phyloP scores from a whole-genome alignment of 345 rosid species.

The Conringia planisiliqua region DNA sequence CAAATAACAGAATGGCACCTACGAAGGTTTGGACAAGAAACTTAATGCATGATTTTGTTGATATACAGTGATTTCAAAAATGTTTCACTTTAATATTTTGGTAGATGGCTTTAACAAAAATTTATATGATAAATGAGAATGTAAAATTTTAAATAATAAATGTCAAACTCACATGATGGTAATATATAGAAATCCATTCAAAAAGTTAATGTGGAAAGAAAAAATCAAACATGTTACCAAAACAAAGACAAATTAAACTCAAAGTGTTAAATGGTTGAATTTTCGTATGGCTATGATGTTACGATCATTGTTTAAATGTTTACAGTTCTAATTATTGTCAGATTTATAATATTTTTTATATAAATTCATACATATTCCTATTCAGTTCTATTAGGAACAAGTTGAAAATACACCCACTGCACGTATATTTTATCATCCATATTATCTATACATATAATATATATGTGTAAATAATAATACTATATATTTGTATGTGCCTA shows the following conservation, averaged over 20 bases:
- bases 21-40: background rate
- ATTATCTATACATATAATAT: background rate
- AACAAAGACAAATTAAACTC: background rate
- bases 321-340: background rate
- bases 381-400: background rate
- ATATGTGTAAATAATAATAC: background rate
- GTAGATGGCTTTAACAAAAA: background rate
- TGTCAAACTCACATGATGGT: background rate
- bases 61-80: no score
- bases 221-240: background rate
- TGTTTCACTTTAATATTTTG: background rate
- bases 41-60: background rate
- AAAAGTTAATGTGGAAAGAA: background rate
- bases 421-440: background rate
- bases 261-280: background rate
- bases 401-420: constrained; percentile 1
- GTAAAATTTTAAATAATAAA: background rate
- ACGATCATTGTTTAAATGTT: background rate
- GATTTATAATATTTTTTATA: background rate
- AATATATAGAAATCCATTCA: background rate
- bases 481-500: background rate
- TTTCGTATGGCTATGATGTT: background rate
- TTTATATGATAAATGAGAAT: background rate
- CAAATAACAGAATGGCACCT: background rate
- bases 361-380: background rate